phyloP scores from a whole-genome alignment of 495 filamentous ascomycete species.

The Glutinoglossum americanum region DNA sequence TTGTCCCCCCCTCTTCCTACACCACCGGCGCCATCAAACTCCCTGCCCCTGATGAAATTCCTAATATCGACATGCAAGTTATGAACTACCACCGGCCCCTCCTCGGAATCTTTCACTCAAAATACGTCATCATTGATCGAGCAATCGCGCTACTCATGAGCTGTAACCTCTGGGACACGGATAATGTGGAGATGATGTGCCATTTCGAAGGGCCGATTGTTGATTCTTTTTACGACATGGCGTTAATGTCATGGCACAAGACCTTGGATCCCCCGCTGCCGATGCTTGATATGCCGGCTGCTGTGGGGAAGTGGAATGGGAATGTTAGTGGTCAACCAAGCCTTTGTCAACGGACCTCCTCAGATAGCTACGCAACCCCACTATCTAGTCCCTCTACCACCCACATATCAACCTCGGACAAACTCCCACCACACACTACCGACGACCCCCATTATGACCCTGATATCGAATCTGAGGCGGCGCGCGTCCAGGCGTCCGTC shows the following conservation, averaged over 20 bases:
- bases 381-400: neutral
- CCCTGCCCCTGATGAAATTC: constrained; percentile 38
- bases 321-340: neutral
- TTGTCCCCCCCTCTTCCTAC: constrained; percentile 34
- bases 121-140: constrained; percentile 57
- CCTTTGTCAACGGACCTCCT: neutral
- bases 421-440: constrained; percentile 32
- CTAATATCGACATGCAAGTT: constrained; percentile 48
- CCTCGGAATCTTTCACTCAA: constrained; percentile 56
- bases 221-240: constrained; percentile 50
- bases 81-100: constrained; percentile 53
- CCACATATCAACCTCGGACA: neutral
- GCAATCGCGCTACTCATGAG: constrained; percentile 44
- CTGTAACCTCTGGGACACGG: constrained; percentile 43
- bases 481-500: constrained; percentile 32
- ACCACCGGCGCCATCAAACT: constrained; percentile 33
- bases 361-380: neutral
- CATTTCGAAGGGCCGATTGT: constrained; percentile 59
- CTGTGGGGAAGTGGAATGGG: neutral
- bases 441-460: constrained; percentile 41
- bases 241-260: constrained; percentile 49
- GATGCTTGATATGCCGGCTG: constrained; percentile 28
- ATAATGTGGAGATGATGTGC: constrained; percentile 63
- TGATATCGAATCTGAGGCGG: constrained; percentile 33
- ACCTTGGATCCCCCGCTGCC: constrained; percentile 39